Evolutionary conservation across 208 protist genomes (phyloP), one percentile per base, ranked within the genome.

Genomic region (Crithidia fasciculata): DNA sequence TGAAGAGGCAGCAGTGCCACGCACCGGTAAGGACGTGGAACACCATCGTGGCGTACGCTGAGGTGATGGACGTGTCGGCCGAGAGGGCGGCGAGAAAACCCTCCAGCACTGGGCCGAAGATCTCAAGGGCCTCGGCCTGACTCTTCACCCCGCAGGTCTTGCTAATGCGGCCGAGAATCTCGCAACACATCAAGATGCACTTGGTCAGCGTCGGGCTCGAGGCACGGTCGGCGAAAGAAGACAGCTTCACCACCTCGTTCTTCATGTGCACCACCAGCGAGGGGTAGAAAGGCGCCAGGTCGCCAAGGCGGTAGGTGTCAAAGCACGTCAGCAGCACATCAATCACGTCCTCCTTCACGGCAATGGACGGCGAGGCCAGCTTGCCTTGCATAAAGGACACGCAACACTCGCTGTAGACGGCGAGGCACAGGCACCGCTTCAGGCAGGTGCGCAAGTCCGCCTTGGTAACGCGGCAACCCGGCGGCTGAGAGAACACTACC

Each of bases 301-400:
- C 59, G 16, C 60, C 60, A 16, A 40, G 43, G 5, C 5, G 8
- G 72, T 82, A 82, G 3, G 47, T 69, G n/a, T 66, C 64, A 13
- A 85, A 72, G 67, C 81, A 87, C 49, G 57, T 71, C 6, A 75
- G 65, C 39, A 91, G 62, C 28, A 63, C 67, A 28, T 85, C 74
- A 15, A 89, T 39, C 3, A 79, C 72, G 49, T 96, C 91, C 37
- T 85, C 64, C 69, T 94, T 96, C 9, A 91, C 83, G 53, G 81
- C 58, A 54, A 82, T 79, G 4, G 89, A 94, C 7, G 89, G 89
- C 5, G 88, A 92, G 39, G 82, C 55, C 36, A 94, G 55, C 70
- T 92, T 94, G 13, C 78, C 82, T 12, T 89, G 80, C 16, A 94
- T 67, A 74, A 96, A 96, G 8, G 87, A 79, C 19, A 96, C 56